Base-by-base conservation (phyloP, 192 early-diverging fungal species). In the Umbelopsis vinacea region DNA sequence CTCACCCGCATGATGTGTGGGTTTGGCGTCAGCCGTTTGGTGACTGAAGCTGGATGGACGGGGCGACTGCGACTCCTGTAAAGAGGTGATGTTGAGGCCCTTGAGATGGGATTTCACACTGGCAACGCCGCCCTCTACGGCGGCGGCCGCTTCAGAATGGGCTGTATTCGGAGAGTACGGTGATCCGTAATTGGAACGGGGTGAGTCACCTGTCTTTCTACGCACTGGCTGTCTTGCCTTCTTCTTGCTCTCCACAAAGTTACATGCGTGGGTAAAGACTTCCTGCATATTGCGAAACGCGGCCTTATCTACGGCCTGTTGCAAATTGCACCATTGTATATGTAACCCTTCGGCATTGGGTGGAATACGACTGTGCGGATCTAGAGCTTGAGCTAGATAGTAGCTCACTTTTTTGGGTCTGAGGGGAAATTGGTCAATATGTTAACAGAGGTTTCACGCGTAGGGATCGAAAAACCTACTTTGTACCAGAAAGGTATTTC, bases 251-350 rank as follows among this genome's bases (percentile, higher is more conserved):
- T 90, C 90, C 26, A 92, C 86, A 75, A 86, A 90, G 53, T 83
- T 72, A 50, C 88, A 80, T 1, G 94, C 90, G 68, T 88, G 79
- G n/a, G 79, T 83, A 66, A 96, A 82, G 9, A 93, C 88, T 67
- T 94, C 87, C 79, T 96, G 92, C 93, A 96, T 96, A 74, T 82
- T 92, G 71, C 87, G 88, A 77, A 88, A 95, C 38, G 88, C 74
- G 1, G 79, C 84, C 71, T 90, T 93, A 40, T 93, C 92, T 4
- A 80, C 71, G 0, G 93, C 93, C 60, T 82, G 79, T 35, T 89
- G 84, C 9, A 90, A 76, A 23, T 83, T 70, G 75, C 87, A 88
- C 94, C 94, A 96, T 47, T 82, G 77, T 47, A 91, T 83, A 79
- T 93, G 86, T 26, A 94, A 71, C 15, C 92, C 93, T 48, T 88